A percentile compares a stretch with the other conserved stretches of the same genome.
phyloP scores from a whole-genome alignment of 257 asterid species.

The Mentha longifolia region DNA sequence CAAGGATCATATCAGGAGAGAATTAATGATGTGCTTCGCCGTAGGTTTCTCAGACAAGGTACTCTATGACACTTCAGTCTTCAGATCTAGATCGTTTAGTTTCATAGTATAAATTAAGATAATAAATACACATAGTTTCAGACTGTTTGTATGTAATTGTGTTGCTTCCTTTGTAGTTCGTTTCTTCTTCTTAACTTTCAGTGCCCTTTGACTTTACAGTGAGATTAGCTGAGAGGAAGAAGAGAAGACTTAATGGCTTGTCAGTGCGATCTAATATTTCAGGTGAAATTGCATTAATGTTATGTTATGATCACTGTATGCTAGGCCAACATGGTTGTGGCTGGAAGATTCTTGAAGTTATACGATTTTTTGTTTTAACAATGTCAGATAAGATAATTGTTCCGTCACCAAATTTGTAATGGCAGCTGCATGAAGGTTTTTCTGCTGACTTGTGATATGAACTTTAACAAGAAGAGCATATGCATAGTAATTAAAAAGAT shows the following conservation, averaged over 20 bases:
- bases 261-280: slow-evolving; percentile 36
- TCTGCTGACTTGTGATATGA: slow-evolving; percentile 10
- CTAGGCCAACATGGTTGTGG: background rate
- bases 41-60: slow-evolving; percentile 97
- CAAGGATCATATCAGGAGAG: slow-evolving; percentile 47
- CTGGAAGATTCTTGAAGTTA: background rate
- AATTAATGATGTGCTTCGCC: slow-evolving; percentile 67
- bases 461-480: slow-evolving; percentile 19
- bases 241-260: slow-evolving; percentile 50
- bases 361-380: slow-evolving; percentile 7
- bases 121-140: slow-evolving; percentile 7
- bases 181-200: slow-evolving; percentile 16
- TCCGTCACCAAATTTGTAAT: background rate
- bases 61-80: slow-evolving; percentile 10
- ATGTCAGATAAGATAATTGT: slow-evolving; percentile 1
- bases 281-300: slow-evolving; percentile 46
- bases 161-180: background rate
- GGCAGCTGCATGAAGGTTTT: background rate
- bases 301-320: slow-evolving; percentile 13
- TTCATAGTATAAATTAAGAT: background rate
- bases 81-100: slow-evolving; percentile 4
- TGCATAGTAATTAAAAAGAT: background rate
- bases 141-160: background rate
- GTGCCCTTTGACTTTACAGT: slow-evolving; percentile 50
- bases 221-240: slow-evolving; percentile 68